Percentiles rank a stretch among this genome's conserved stretches.
These are phyloP conservation scores for Monosporozyma siamensis DNA, from an alignment of 805 yeast species.

Conservation along the genomic window DNA sequence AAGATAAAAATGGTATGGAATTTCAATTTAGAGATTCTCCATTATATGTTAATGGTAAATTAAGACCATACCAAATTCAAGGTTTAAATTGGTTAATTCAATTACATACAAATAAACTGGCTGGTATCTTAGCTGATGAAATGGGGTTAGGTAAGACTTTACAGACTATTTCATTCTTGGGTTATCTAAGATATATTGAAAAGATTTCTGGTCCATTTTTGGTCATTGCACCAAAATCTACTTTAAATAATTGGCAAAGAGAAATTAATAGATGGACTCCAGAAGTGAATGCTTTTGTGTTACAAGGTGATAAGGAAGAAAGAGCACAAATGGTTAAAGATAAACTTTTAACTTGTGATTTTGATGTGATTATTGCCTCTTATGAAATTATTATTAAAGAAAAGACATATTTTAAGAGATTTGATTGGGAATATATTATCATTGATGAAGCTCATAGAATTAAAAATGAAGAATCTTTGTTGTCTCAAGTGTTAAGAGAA, in stretches of 20 bases:
- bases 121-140: constrained; percentile 77
- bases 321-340: constrained; percentile 48
- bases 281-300: constrained; percentile 56
- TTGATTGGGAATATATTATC: constrained; percentile 67
- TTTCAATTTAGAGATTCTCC: constrained; percentile 75
- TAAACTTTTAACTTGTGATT: constrained; percentile 47
- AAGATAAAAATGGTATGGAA: constrained; percentile 19
- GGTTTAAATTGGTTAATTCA: constrained; percentile 78
- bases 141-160: constrained; percentile 81
- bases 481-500: constrained; percentile 66
- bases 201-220: constrained; percentile 62
- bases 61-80: constrained; percentile 70
- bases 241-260: constrained; percentile 72
- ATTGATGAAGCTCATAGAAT: constrained; percentile 79
- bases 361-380: constrained; percentile 63
- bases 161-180: constrained; percentile 69
- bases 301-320: constrained; percentile 68
- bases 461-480: constrained; percentile 63
- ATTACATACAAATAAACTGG: constrained; percentile 54
- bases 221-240: constrained; percentile 71
- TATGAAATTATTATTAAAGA: constrained; percentile 73
- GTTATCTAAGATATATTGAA: constrained; percentile 56
- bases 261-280: constrained; percentile 77
- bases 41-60: constrained; percentile 50
- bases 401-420: constrained; percentile 54